A percentile compares a stretch with the other conserved stretches of the same genome.
These are phyloP conservation scores for Ophiocordyceps unilateralis DNA, from an alignment of 2,329 filamentous ascomycete species.

Conservation along the genomic window DNA sequence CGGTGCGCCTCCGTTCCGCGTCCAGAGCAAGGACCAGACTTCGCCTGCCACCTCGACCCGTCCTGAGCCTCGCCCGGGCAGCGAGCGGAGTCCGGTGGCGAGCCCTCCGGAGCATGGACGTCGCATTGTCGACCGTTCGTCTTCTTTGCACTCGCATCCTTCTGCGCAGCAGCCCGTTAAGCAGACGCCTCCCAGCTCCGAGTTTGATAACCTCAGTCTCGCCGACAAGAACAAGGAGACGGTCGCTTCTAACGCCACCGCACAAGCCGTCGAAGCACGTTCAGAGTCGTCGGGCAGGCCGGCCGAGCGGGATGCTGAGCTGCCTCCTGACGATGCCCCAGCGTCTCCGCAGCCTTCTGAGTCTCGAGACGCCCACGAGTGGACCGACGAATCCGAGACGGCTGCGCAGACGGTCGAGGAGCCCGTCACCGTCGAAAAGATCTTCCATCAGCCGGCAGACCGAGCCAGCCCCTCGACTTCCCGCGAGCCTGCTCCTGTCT, in stretches of 20 bases:
- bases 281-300: conserved; percentile 1
- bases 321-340: background rate
- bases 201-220: conserved; percentile 12
- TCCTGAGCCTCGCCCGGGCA: conserved; percentile 20
- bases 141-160: conserved; percentile 12
- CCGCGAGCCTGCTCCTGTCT: conserved; percentile 27
- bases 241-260: conserved; percentile 25
- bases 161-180: conserved; percentile 8
- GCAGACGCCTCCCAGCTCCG: conserved; percentile 13
- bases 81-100: conserved; percentile 24
- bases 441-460: conserved; percentile 10
- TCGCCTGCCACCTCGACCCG: conserved; percentile 20
- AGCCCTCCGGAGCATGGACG: conserved; percentile 27
- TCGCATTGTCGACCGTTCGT: conserved; percentile 18
- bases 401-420: conserved; percentile 4
- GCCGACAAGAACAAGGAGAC: conserved; percentile 50
- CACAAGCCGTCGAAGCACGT: conserved; percentile 22
- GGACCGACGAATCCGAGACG: background rate
- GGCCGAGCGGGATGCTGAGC: background rate
- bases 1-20: conserved; percentile 24
- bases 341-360: background rate
- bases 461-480: conserved; percentile 2
- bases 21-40: conserved; percentile 30
- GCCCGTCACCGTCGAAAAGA: conserved; percentile 22
- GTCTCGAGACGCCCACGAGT: background rate